A percentile compares a stretch with the other conserved stretches of the same genome.
Evolutionary conservation across 73 alveolate species (phyloP).

Genomic region (Symbiodinium natans): DNA sequence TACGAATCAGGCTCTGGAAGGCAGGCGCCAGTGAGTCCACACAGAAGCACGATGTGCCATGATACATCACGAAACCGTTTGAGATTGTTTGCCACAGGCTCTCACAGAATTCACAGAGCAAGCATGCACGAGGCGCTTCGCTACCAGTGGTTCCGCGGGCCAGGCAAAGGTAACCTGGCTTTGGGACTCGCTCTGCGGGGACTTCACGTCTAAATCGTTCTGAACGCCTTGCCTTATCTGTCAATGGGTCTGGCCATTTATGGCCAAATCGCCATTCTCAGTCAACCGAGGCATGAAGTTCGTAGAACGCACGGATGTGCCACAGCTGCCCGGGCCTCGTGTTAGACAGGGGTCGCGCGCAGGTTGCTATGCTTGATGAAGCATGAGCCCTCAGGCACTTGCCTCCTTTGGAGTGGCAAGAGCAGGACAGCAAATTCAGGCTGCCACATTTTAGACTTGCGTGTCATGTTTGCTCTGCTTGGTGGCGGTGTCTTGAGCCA

Average conservation of each 20-base stretch:
- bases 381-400: constrained; percentile 28
- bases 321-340: constrained; percentile 22
- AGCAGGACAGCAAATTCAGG: constrained; percentile 92
- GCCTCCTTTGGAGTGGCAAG: constrained; percentile 93
- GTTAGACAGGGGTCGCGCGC: neutral
- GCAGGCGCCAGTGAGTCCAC: too few species aligned
- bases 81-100: too few species aligned
- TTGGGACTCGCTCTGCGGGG: too few species aligned
- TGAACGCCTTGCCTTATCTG: neutral
- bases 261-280: neutral
- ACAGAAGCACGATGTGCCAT: too few species aligned
- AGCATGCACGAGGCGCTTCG: constrained; percentile 81
- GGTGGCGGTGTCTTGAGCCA: too few species aligned
- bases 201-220: too few species aligned
- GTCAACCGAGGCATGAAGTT: constrained; percentile 31
- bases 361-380: neutral
- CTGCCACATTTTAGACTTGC: neutral
- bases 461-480: neutral
- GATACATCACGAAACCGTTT: too few species aligned
- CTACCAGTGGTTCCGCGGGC: constrained; percentile 86
- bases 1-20: constrained; percentile 85
- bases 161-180: constrained; percentile 43
- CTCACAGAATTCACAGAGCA: too few species aligned
- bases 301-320: constrained; percentile 75
- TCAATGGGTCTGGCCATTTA: neutral